These are phyloP conservation scores for Phialemonium atrogriseum DNA, from an alignment of 2,329 filamentous ascomycete species.

Conservation along the genomic window DNA sequence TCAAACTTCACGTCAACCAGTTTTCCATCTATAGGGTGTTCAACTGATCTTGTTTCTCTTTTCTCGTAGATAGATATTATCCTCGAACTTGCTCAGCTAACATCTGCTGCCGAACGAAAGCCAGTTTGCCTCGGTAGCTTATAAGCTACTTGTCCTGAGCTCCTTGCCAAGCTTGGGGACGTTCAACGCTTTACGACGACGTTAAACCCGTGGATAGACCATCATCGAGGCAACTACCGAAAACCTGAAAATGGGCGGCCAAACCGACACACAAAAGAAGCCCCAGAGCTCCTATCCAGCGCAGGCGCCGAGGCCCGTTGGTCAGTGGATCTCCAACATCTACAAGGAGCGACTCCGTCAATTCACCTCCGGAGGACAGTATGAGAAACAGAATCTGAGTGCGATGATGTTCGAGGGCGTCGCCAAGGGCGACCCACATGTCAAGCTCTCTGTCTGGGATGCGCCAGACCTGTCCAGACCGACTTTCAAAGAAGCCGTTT, in stretches of 20 bases:
- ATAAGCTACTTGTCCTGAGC: too few relatives aligned
- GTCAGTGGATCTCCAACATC: conserved; percentile 76
- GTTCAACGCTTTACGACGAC: too few relatives aligned
- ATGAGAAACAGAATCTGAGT: conserved; percentile 64
- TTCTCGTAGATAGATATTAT: too few relatives aligned
- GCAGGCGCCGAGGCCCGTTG: conserved; percentile 46
- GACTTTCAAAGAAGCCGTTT: conserved; percentile 75
- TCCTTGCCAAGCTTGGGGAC: too few relatives aligned
- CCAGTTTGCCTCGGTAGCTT: too few relatives aligned
- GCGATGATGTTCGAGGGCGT: conserved; percentile 66
- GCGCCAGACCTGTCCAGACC: conserved; percentile 73
- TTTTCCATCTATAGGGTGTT: too few relatives aligned
- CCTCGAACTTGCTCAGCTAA: too few relatives aligned
- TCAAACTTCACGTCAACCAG: too few relatives aligned
- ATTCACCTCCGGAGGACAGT: conserved; percentile 75
- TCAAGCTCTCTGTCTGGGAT: conserved; percentile 77
- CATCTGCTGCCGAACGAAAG: too few relatives aligned
- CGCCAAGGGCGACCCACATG: conserved; percentile 60
- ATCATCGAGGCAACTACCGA: too few relatives aligned
- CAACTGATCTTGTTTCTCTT: too few relatives aligned
- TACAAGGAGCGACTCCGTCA: conserved; percentile 76
- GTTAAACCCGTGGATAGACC: too few relatives aligned
- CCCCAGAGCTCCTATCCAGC: conserved; percentile 42
- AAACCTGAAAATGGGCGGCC: conserved; percentile 41
- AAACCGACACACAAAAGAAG: conserved; percentile 29